phyloP scores from a whole-genome alignment of 495 filamentous ascomycete species.

The Geopyxis carbonaria region DNA sequence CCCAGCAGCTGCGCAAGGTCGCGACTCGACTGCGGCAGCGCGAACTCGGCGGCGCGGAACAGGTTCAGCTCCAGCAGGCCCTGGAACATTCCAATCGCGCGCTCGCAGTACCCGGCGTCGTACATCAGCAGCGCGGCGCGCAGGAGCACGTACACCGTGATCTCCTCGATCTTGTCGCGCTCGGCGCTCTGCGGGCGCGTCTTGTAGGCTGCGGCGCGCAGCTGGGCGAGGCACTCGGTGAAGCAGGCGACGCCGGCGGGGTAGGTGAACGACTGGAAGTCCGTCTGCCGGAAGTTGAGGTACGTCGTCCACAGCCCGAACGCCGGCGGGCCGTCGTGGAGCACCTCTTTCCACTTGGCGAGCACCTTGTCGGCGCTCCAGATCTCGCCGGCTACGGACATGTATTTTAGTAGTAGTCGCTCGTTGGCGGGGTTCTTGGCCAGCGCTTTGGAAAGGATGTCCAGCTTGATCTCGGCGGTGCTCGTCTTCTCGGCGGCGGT shows the following conservation, averaged over 20 bases:
- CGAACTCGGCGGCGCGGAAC: slow-evolving; percentile 31
- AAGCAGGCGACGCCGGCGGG: slow-evolving; percentile 43
- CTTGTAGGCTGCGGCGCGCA: slow-evolving; percentile 28
- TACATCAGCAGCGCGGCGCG: slow-evolving; percentile 53
- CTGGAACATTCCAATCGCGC: slow-evolving; percentile 69
- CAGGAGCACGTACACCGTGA: slow-evolving; percentile 57
- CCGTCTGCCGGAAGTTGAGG: slow-evolving; percentile 57
- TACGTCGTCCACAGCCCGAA: slow-evolving; percentile 56
- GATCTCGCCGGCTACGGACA: slow-evolving; percentile 51
- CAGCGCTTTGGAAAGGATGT: slow-evolving; percentile 67
- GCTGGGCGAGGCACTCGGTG: slow-evolving; percentile 34
- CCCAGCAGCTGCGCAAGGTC: slow-evolving; percentile 17
- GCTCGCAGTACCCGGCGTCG: slow-evolving; percentile 67
- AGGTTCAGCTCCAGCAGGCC: slow-evolving; percentile 59
- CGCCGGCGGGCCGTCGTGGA: slow-evolving; percentile 40
- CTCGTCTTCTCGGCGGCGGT: slow-evolving; percentile 46
- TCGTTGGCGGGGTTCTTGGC: slow-evolving; percentile 36
- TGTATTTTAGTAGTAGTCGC: slow-evolving; percentile 43
- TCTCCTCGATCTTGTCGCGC: slow-evolving; percentile 27
- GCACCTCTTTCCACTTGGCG: slow-evolving; percentile 46
- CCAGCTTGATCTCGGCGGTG: slow-evolving; percentile 59
- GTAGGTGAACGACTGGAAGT: slow-evolving; percentile 49
- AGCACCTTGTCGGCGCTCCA: slow-evolving; percentile 52
- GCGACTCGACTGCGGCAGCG: slow-evolving; percentile 7
- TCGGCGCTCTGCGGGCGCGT: slow-evolving; percentile 13